Percentiles rank a stretch among this genome's conserved stretches.
Evolutionary conservation across 169 alveolate species (phyloP).

Genomic region (Cryptosporidium felis): DNA sequence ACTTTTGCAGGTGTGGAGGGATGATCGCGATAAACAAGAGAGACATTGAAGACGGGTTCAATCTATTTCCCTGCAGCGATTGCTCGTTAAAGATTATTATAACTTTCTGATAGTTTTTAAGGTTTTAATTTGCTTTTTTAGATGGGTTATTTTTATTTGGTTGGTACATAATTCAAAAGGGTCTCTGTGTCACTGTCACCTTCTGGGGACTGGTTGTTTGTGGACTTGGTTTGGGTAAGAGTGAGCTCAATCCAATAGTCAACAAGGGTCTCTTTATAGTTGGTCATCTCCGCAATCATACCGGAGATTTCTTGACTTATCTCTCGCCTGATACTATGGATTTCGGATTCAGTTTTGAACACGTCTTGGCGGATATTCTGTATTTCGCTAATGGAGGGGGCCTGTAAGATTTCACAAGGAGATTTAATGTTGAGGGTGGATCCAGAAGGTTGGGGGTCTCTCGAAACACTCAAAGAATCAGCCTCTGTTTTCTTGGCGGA

Average conservation of each 20-base stretch:
- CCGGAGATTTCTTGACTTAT: neutral
- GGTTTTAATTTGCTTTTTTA: neutral
- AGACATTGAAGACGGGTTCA: constrained; percentile 39
- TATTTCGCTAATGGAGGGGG: no score
- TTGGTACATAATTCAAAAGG: neutral
- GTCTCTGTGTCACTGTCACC: constrained; percentile 1
- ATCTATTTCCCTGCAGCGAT: constrained; percentile 48
- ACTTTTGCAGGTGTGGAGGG: constrained; percentile 51
- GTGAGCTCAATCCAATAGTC: constrained; percentile 69
- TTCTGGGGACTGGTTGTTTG: neutral
- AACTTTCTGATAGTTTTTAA: constrained; percentile 14
- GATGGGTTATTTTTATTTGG: neutral
- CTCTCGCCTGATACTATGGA: neutral
- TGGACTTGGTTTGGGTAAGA: neutral
- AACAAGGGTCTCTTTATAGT: constrained; percentile 20
- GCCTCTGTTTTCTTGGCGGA: constrained; percentile 7
- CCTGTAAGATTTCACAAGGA: no score
- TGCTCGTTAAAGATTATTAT: constrained; percentile 27
- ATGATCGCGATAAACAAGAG: constrained; percentile 6
- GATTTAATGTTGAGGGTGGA: no score
- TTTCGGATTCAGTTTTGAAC: neutral
- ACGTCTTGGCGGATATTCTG: neutral
- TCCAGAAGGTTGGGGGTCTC: no score
- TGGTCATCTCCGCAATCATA: constrained; percentile 7
- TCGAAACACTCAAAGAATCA: no score